Conservation (phyloP, 1,284 basidiomycete genomes). For the Austroboletus novae-zelandiae region DNA sequence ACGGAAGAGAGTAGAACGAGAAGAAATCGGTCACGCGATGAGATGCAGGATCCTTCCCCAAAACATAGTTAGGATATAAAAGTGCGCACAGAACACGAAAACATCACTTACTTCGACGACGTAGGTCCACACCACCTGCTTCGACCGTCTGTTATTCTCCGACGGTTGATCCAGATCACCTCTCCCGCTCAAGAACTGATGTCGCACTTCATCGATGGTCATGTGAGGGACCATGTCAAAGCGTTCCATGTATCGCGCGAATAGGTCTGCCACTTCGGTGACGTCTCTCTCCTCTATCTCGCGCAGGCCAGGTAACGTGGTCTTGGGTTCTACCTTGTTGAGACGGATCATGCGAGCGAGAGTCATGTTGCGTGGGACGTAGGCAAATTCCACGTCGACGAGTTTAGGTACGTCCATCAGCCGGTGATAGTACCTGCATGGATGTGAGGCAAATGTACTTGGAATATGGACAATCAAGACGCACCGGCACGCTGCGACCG, state of each 20-base stretch:
- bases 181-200: conserved; percentile 86
- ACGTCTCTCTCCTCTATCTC: conserved; percentile 89
- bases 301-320: conserved; percentile 64
- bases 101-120: conserved; percentile 78
- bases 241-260: conserved; percentile 78
- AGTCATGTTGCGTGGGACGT: conserved; percentile 80
- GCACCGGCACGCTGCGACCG: conserved; percentile 78
- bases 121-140: conserved; percentile 95
- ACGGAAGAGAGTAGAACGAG: conserved; percentile 96
- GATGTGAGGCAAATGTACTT: conserved; percentile 3
- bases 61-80: neutral
- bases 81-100: conserved; percentile 2
- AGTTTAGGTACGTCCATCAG: conserved; percentile 92
- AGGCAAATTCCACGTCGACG: conserved; percentile 89
- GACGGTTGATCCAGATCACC: conserved; percentile 61
- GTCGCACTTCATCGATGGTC: conserved; percentile 77
- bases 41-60: conserved; percentile 70
- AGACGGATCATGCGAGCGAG: conserved; percentile 81
- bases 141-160: conserved; percentile 54
- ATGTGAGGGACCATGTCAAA: conserved; percentile 86
- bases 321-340: conserved; percentile 63
- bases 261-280: conserved; percentile 70
- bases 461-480: conserved; percentile 20
- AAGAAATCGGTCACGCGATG: conserved; percentile 92
- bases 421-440: conserved; percentile 85